Base-by-base conservation (phyloP, 2,329 filamentous ascomycete species). In the Alternaria atra region DNA sequence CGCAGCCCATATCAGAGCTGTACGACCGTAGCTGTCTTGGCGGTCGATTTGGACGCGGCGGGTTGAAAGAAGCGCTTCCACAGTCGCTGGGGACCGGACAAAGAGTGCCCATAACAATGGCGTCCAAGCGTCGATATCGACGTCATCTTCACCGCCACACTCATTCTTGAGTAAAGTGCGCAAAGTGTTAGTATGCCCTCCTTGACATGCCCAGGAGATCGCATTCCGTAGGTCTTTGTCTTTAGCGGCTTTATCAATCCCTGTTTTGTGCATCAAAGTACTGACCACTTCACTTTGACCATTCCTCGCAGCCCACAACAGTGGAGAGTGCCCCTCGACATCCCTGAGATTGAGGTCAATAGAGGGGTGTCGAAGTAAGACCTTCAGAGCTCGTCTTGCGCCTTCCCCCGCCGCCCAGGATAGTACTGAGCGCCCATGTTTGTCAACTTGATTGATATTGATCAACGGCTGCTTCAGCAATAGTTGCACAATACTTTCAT, bases 61-160 rank as follows among this genome's bases (percentile, higher is more conserved):
- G 7, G 63, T 70, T n/a, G 66, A 61, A 29, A 80, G 58, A 34
- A 80, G 71, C 2, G 63, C 64, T 59, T 74, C 67, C 13, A 79
- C 69, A 7, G 69, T 73, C 30, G 64, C 55, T 0, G 75, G 72
- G 10, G 67, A 70, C n/a, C 48, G 64, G 43, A 25, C 66, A 40
- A n/a, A 53, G 57, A 78, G 68, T 7, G 77, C 75, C 78, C 75
- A 80, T n/a, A 71, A 58, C 17, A 80, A 54, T 4, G 77, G 79
- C 13, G 77, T 76, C 79, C 78, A 80, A 23, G 67, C 66, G 54
- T 77, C 68, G 6, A 71, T 66, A 65, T 81, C 78, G 27, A 51
- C 54, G 7, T 72, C 69, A 57, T 80, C 75, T 25, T 72, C 68
- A 4, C 73, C 75, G n/a, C 64, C 54, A 47, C 64, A 74, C 29